These are phyloP conservation scores for Serendipita sp. DNA, from an alignment of 1,284 basidiomycete species.

Conservation along the genomic window DNA sequence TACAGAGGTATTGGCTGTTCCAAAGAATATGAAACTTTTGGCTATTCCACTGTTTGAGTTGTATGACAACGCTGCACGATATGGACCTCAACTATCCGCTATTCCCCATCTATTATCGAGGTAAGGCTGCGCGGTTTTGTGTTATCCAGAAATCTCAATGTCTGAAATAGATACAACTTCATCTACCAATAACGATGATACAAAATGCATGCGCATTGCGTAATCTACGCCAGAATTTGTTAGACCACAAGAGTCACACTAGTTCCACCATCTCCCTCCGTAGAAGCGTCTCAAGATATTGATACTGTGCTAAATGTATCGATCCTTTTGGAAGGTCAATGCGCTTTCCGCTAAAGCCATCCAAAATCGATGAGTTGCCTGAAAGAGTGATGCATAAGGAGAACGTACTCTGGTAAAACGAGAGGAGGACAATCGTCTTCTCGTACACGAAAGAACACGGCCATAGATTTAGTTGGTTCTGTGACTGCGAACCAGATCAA, in stretches of 20 bases:
- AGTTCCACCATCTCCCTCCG: constrained; percentile 55
- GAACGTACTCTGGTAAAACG: constrained; percentile 53
- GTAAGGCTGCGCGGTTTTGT: constrained; percentile 27
- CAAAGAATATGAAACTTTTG: constrained; percentile 96
- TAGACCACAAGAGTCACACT: constrained; percentile 28
- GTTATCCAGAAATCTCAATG: neutral
- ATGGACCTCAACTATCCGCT: constrained; percentile 86
- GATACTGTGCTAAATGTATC: constrained; percentile 56
- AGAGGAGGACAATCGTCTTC: constrained; percentile 53
- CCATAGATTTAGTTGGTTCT: constrained; percentile 53
- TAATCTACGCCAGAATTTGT: neutral
- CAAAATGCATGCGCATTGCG: neutral
- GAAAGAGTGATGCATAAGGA: neutral
- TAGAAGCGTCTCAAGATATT: constrained; percentile 53
- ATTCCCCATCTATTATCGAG: constrained; percentile 88
- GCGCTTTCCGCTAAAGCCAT: constrained; percentile 36
- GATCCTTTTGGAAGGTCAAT: constrained; percentile 54
- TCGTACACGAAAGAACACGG: constrained; percentile 69
- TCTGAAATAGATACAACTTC: constrained; percentile 42
- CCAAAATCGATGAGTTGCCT: neutral
- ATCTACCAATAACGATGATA: constrained; percentile 41
- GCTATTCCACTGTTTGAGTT: constrained; percentile 92
- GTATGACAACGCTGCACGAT: constrained; percentile 92
- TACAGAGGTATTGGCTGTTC: constrained; percentile 85
- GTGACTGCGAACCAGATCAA: constrained; percentile 35